phyloP scores from a whole-genome alignment of 257 asterid genomes.

The Primulina huaijiensis region DNA sequence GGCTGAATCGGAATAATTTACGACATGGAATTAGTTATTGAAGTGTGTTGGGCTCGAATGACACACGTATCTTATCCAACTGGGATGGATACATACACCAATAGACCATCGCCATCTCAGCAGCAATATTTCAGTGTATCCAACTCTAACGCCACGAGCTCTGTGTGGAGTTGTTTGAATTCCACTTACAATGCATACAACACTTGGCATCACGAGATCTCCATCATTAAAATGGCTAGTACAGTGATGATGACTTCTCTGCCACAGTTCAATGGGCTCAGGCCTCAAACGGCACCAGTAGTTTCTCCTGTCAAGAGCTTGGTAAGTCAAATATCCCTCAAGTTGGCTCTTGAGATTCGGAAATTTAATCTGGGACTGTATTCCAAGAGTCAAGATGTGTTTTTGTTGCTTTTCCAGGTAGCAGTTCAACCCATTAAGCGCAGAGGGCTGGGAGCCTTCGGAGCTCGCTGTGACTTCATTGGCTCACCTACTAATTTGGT shows the following conservation, averaged over 20 bases:
- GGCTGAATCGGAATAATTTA: too few species aligned
- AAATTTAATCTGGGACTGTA: neutral
- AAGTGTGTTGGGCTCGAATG: too few species aligned
- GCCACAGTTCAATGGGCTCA: slow-evolving; percentile 81
- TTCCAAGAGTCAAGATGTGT: neutral
- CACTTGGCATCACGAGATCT: slow-evolving; percentile 15
- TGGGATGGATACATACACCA: slow-evolving; percentile 32
- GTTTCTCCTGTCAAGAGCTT: slow-evolving; percentile 50
- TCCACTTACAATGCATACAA: slow-evolving; percentile 28
- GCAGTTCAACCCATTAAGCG: slow-evolving; percentile 47
- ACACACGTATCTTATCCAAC: slow-evolving; percentile 54
- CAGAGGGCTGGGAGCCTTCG: slow-evolving; percentile 62
- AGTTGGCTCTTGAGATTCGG: neutral
- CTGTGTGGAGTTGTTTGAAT: slow-evolving; percentile 37
- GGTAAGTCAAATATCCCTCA: slow-evolving; percentile 37
- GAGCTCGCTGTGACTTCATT: slow-evolving; percentile 89
- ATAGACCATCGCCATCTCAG: slow-evolving; percentile 47
- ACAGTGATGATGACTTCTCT: slow-evolving; percentile 67
- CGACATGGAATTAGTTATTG: too few species aligned
- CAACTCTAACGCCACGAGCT: slow-evolving; percentile 56
- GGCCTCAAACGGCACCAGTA: slow-evolving; percentile 37
- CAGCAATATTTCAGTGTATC: slow-evolving; percentile 54
- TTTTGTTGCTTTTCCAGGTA: slow-evolving; percentile 30
- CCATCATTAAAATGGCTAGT: slow-evolving; percentile 48
- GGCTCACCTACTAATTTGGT: slow-evolving; percentile 94